Percentiles rank a stretch among this genome's conserved stretches.
phyloP scores from a whole-genome alignment of 1,284 basidiomycete species.

The Ganoderma sinense region DNA sequence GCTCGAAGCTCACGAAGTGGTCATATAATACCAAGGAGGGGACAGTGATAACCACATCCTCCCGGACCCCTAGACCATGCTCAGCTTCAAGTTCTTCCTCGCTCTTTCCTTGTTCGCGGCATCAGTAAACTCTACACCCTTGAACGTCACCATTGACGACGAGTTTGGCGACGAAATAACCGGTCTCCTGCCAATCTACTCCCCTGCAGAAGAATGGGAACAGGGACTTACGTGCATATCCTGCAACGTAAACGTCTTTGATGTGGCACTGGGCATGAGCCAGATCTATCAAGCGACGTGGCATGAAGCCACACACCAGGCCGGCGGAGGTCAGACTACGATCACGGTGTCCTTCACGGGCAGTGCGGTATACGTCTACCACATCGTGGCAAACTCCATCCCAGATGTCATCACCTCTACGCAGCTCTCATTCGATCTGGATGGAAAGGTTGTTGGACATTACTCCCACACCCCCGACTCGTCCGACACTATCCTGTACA shows the following conservation, averaged over 20 bases:
- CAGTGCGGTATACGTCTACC: conserved; percentile 21
- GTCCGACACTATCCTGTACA: conserved; percentile 1
- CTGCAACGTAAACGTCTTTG: conserved; percentile 11
- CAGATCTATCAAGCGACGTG: conserved; percentile 20
- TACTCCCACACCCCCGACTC: conserved; percentile 9
- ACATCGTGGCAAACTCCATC: conserved; percentile 14
- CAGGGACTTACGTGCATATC: conserved; percentile 7
- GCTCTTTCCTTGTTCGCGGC: background rate
- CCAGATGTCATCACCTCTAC: conserved; percentile 4
- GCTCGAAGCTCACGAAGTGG: background rate
- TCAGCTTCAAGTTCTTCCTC: background rate
- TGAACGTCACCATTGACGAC: conserved; percentile 28
- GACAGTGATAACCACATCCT: background rate
- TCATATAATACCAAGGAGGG: background rate
- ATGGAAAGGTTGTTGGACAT: conserved; percentile 7
- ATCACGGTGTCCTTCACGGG: conserved; percentile 20
- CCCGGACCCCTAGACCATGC: background rate
- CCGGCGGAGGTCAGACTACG: background rate
- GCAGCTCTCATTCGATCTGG: conserved; percentile 16
- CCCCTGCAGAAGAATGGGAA: conserved; percentile 13
- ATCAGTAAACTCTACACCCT: background rate
- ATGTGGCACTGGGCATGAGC: background rate
- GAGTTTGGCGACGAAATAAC: conserved; percentile 14
- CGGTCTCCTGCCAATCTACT: conserved; percentile 12
- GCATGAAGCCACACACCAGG: conserved; percentile 18